Percentiles rank a stretch among this genome's conserved stretches.
Evolutionary conservation across 148 eudicot genomes (phyloP).

Genomic region (Chenopodium quinoa): DNA sequence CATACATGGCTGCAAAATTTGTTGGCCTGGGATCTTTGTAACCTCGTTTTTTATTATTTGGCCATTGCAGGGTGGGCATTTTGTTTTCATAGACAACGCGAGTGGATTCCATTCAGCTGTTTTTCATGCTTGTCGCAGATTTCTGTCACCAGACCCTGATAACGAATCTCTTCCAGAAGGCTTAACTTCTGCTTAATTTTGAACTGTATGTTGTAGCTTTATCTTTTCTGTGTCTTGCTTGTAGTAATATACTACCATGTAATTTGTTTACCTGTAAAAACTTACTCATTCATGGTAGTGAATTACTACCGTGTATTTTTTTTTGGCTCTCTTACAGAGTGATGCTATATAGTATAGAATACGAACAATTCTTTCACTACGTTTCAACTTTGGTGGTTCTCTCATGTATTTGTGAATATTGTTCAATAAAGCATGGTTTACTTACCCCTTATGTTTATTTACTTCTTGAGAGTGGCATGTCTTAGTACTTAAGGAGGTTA

Average conservation of each 20-base stretch:
- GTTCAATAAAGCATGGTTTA: conserved; percentile 2
- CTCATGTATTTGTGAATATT: conserved; percentile 14
- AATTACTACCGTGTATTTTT: neutral
- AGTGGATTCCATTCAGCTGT: conserved; percentile 79
- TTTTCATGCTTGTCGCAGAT: conserved; percentile 72
- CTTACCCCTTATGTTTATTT: neutral
- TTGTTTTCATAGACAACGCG: conserved; percentile 73
- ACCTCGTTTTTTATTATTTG: neutral
- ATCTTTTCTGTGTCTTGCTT: neutral
- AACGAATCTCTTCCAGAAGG: conserved; percentile 62
- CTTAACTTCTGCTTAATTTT: conserved; percentile 46
- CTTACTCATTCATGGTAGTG: neutral
- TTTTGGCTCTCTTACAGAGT: neutral
- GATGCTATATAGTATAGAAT: neutral
- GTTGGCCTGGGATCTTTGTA: neutral
- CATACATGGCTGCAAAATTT: neutral
- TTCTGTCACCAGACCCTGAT: conserved; percentile 52
- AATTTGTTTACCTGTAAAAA: neutral
- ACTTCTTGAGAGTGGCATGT: neutral
- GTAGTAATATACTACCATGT: neutral
- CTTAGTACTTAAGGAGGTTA: neutral
- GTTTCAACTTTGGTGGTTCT: neutral
- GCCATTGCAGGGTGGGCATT: conserved; percentile 76
- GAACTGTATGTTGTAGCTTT: conserved; percentile 24
- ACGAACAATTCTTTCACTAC: neutral